These are phyloP conservation scores for Pseudomicrostroma phylloplanum DNA, from an alignment of 1,284 basidiomycete species.

Conservation along the genomic window DNA sequence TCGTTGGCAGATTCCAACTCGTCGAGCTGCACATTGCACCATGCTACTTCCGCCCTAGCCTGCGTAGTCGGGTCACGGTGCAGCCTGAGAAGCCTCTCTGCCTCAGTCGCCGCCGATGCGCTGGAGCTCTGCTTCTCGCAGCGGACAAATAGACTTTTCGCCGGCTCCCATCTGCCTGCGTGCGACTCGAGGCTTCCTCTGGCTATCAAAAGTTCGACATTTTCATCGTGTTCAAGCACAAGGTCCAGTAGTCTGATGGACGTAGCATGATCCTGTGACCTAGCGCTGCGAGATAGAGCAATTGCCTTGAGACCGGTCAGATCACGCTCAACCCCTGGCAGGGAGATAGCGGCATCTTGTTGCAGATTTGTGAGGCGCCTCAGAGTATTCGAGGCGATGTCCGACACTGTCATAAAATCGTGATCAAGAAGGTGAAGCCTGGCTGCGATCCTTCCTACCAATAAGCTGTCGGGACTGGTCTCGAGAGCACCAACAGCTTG, in stretches of 20 bases:
- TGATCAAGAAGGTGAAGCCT: conserved; percentile 68
- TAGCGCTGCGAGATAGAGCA: conserved; percentile 74
- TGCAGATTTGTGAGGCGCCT: conserved; percentile 18
- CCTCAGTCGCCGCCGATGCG: not conserved
- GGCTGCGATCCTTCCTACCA: conserved; percentile 67
- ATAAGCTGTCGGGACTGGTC: conserved; percentile 60
- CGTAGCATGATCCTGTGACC: conserved; percentile 79
- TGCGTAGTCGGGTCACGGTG: conserved; percentile 58
- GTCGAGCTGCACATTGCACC: conserved; percentile 68
- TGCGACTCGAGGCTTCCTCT: conserved; percentile 68
- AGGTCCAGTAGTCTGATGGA: conserved; percentile 69
- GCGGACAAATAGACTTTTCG: conserved; percentile 61
- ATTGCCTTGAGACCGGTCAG: conserved; percentile 64
- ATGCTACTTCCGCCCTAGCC: conserved; percentile 74
- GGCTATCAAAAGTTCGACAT: conserved; percentile 66
- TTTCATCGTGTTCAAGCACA: conserved; percentile 62
- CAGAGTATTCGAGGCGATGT: conserved; percentile 26
- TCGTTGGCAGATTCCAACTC: conserved; percentile 58
- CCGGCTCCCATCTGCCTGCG: conserved; percentile 65
- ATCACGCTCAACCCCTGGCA: conserved; percentile 65
- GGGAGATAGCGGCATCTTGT: conserved; percentile 61
- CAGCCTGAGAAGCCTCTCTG: conserved; percentile 26
- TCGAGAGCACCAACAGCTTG: conserved; percentile 60
- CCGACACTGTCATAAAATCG: conserved; percentile 59
- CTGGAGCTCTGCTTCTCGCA: conserved; percentile 47